Evolutionary conservation across 805 yeast species (phyloP).

Genomic region (Starmerella apis): DNA sequence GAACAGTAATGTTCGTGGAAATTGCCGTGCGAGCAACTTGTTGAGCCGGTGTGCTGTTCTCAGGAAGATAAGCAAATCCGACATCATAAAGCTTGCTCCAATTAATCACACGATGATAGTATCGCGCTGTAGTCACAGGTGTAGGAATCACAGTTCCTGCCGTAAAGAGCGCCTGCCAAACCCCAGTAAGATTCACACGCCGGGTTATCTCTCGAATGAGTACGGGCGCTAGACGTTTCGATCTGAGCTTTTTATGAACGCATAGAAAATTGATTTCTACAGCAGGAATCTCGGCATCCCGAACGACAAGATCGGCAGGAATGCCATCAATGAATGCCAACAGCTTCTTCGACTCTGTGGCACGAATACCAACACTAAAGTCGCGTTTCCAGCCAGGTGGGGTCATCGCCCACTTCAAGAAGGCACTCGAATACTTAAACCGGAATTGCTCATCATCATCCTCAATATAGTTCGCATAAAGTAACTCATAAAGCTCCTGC

Average conservation of each 20-base stretch:
- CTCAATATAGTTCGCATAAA: constrained; percentile 88
- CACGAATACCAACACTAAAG: constrained; percentile 93
- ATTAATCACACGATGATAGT: constrained; percentile 85
- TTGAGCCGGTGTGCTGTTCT: constrained; percentile 51
- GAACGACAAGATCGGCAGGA: constrained; percentile 59
- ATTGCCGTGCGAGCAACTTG: constrained; percentile 55
- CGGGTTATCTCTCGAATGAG: constrained; percentile 89
- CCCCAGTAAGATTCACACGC: constrained; percentile 68
- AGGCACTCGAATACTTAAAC: constrained; percentile 73
- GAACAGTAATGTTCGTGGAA: constrained; percentile 40
- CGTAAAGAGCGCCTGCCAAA: constrained; percentile 95
- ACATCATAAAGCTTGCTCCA: constrained; percentile 86
- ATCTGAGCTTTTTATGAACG: constrained; percentile 83
- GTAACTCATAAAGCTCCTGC: constrained; percentile 65
- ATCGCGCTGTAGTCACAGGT: constrained; percentile 81
- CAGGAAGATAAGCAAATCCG: constrained; percentile 77
- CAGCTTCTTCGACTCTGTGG: constrained; percentile 58
- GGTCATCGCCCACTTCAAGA: constrained; percentile 84
- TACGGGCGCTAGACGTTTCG: constrained; percentile 91
- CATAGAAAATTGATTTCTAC: constrained; percentile 89
- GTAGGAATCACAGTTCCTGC: constrained; percentile 86
- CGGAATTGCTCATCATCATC: constrained; percentile 87
- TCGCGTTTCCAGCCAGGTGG: constrained; percentile 87
- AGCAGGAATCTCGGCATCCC: constrained; percentile 38
- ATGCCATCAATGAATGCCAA: constrained; percentile 90